Percentiles rank a stretch among this genome's conserved stretches.
Evolutionary conservation across 2,329 filamentous ascomycete genomes (phyloP).

Genomic region (Amauroascus verrucosus): DNA sequence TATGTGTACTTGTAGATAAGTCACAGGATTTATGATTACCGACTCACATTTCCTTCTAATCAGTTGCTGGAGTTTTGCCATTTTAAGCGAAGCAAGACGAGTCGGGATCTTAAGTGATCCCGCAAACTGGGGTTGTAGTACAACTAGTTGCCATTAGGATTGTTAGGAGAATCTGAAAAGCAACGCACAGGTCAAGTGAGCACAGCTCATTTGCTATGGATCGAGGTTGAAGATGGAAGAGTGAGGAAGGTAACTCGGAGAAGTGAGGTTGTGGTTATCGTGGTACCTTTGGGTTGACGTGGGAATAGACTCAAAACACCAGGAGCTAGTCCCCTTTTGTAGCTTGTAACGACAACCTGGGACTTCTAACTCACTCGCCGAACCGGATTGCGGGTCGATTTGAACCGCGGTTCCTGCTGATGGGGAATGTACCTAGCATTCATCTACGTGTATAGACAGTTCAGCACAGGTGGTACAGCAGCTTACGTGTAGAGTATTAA

Average conservation of each 20-base stretch:
- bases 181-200: background rate
- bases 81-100: background rate
- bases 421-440: background rate
- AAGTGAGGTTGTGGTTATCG: background rate
- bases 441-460: background rate
- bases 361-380: background rate
- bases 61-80: background rate
- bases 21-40: background rate
- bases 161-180: background rate
- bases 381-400: background rate
- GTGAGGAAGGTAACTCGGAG: background rate
- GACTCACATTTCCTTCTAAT: background rate
- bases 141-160: background rate
- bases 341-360: background rate
- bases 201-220: background rate
- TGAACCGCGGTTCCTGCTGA: background rate
- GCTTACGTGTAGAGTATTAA: background rate
- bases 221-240: background rate
- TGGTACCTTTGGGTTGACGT: background rate
- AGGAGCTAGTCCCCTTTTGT: background rate
- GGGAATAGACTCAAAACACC: background rate
- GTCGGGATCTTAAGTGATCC: background rate
- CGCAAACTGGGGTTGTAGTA: background rate
- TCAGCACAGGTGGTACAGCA: background rate
- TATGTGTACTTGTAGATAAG: background rate